Evolutionary conservation across 495 filamentous ascomycete species (phyloP).

Genomic region (Symbiotaphrina buchneri): DNA sequence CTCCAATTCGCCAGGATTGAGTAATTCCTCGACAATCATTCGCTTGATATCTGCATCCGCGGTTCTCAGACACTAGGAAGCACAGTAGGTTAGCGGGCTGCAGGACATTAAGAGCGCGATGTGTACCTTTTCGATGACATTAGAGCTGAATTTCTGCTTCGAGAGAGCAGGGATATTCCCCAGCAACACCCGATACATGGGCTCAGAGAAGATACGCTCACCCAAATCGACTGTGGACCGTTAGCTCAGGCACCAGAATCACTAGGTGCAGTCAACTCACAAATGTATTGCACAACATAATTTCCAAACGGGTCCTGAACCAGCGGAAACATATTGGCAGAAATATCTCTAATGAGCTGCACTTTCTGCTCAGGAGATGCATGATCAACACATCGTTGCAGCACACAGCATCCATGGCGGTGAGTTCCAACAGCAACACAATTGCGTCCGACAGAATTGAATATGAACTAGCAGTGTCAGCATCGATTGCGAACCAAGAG

Average conservation of each 20-base stretch:
- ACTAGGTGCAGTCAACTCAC: conserved; percentile 3
- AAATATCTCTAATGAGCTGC: conserved; percentile 70
- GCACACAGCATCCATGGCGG: conserved; percentile 91
- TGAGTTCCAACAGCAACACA: conserved; percentile 89
- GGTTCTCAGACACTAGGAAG: conserved; percentile 63
- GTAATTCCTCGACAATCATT: conserved; percentile 65
- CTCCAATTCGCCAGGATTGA: conserved; percentile 52
- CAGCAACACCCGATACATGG: conserved; percentile 54
- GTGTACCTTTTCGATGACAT: conserved; percentile 73
- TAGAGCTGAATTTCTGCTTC: conserved; percentile 97
- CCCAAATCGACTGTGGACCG: conserved; percentile 50
- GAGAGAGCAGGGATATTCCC: conserved; percentile 56
- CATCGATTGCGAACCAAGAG: neutral
- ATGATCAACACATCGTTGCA: conserved; percentile 96
- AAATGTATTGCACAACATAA: conserved; percentile 95
- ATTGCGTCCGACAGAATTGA: conserved; percentile 66
- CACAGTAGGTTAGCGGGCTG: neutral
- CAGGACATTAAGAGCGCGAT: neutral
- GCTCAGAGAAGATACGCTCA: conserved; percentile 62
- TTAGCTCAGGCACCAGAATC: too few species aligned
- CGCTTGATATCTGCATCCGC: conserved; percentile 45
- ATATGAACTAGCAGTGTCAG: conserved; percentile 46
- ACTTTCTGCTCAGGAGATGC: conserved; percentile 75
- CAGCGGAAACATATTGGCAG: conserved; percentile 52
- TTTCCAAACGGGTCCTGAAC: conserved; percentile 97